phyloP scores from a whole-genome alignment of 805 yeast genomes.

The Pichia exigua region DNA sequence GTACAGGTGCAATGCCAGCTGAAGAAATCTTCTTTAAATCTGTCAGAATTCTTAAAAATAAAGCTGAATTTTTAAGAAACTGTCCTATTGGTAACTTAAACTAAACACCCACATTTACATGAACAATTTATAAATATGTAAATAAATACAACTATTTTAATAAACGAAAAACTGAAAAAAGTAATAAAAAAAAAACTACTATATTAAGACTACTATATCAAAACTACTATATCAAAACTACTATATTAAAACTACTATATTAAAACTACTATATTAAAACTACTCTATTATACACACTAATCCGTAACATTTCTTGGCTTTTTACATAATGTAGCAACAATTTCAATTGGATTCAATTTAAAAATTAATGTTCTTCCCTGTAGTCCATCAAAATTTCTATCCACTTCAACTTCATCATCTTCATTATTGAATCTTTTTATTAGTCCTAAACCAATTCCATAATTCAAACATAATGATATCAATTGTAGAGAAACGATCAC shows the following conservation, averaged over 20 bases:
- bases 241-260: too few species aligned
- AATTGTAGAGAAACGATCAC: slow-evolving; percentile 26
- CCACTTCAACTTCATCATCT: slow-evolving; percentile 14
- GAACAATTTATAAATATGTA: neutral
- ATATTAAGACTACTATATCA: too few species aligned
- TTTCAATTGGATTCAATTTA: slow-evolving; percentile 28
- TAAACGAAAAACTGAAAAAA: neutral
- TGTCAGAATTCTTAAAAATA: slow-evolving; percentile 75
- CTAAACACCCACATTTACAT: slow-evolving; percentile 5
- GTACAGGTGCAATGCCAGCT: slow-evolving; percentile 95
- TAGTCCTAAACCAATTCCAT: slow-evolving; percentile 23
- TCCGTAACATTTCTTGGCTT: neutral
- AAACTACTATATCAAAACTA: too few species aligned
- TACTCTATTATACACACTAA: neutral
- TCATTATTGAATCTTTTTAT: slow-evolving; percentile 22
- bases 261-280: too few species aligned
- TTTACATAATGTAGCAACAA: slow-evolving; percentile 4
- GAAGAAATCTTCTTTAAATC: slow-evolving; percentile 92
- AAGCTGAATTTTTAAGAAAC: slow-evolving; percentile 69
- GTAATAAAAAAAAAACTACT: too few species aligned
- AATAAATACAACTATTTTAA: neutral
- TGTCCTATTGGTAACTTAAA: slow-evolving; percentile 57
- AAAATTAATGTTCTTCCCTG: slow-evolving; percentile 35
- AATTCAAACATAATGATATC: slow-evolving; percentile 26
- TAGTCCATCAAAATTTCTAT: slow-evolving; percentile 33